Evolutionary conservation across 805 yeast species (phyloP).

Genomic region (Yarrowia deformans): DNA sequence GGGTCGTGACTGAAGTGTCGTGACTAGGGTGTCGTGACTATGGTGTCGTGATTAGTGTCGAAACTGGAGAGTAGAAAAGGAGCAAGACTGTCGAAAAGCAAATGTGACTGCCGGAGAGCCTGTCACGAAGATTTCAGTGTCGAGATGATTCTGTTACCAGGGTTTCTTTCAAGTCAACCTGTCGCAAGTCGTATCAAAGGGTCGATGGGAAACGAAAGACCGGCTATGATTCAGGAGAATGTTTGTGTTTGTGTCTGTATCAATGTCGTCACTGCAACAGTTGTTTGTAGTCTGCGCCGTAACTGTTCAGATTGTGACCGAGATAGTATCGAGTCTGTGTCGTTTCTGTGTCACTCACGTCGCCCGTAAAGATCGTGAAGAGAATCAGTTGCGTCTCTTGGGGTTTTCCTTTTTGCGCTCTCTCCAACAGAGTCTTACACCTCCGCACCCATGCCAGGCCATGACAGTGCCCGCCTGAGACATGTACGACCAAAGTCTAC

Average conservation of each 20-base stretch:
- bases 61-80: background rate
- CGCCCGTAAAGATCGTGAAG: background rate
- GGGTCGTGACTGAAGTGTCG: background rate
- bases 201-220: too few species aligned
- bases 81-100: background rate
- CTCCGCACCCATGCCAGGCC: constrained; percentile 16
- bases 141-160: too few species aligned
- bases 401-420: background rate
- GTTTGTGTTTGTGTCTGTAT: too few species aligned
- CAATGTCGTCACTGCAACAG: too few species aligned
- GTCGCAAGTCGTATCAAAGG: too few species aligned
- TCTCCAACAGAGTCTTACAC: background rate
- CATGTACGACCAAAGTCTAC: background rate
- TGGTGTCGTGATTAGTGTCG: background rate
- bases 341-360: too few species aligned
- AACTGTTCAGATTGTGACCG: too few species aligned
- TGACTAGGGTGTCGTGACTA: background rate
- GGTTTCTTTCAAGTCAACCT: too few species aligned
- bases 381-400: background rate
- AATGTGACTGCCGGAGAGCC: background rate
- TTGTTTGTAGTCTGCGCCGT: too few species aligned
- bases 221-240: too few species aligned
- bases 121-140: too few species aligned
- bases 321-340: too few species aligned
- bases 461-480: constrained; percentile 8